Evolutionary conservation across 441 rosid genomes (phyloP).

Genomic region (Brassica balearica): DNA sequence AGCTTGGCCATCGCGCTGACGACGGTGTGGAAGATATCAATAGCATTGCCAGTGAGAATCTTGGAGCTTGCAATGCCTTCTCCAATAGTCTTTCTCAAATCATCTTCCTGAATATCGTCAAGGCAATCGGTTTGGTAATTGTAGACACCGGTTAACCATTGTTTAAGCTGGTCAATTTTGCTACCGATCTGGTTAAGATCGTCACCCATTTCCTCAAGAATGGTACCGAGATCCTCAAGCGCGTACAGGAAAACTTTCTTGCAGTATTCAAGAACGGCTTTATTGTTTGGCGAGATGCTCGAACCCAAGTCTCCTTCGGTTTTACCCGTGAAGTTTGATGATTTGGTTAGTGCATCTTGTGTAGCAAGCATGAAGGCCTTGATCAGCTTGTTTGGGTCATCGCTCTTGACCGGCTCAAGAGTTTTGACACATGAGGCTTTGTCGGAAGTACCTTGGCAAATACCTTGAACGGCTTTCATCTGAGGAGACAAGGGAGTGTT

Average conservation of each 20-base stretch:
- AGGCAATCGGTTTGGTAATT: constrained; percentile 68
- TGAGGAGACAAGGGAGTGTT: constrained; percentile 45
- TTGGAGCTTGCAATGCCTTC: constrained; percentile 49
- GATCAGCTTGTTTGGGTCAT: constrained; percentile 67
- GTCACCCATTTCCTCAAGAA: constrained; percentile 46
- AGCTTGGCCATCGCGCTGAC: constrained; percentile 51
- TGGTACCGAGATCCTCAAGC: constrained; percentile 53
- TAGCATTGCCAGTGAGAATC: constrained; percentile 61
- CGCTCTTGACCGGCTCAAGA: constrained; percentile 54
- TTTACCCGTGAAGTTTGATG: constrained; percentile 48
- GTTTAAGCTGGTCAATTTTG: constrained; percentile 54
- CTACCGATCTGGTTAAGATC: constrained; percentile 47
- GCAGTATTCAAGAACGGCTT: constrained; percentile 72
- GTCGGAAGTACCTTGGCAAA: constrained; percentile 64
- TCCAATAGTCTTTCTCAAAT: constrained; percentile 40
- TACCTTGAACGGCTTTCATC: constrained; percentile 61
- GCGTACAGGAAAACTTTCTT: constrained; percentile 59
- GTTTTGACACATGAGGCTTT: constrained; percentile 69
- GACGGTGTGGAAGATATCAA: constrained; percentile 48
- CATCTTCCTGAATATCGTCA: constrained; percentile 60
- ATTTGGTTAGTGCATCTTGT: constrained; percentile 45
- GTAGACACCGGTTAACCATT: constrained; percentile 69
- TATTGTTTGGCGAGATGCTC: constrained; percentile 39
- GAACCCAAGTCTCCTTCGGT: constrained; percentile 42
- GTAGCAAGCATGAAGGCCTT: constrained; percentile 54